Evolutionary conservation across 768 basidiomycete species (phyloP).

Genomic region (Collybia sordida): DNA sequence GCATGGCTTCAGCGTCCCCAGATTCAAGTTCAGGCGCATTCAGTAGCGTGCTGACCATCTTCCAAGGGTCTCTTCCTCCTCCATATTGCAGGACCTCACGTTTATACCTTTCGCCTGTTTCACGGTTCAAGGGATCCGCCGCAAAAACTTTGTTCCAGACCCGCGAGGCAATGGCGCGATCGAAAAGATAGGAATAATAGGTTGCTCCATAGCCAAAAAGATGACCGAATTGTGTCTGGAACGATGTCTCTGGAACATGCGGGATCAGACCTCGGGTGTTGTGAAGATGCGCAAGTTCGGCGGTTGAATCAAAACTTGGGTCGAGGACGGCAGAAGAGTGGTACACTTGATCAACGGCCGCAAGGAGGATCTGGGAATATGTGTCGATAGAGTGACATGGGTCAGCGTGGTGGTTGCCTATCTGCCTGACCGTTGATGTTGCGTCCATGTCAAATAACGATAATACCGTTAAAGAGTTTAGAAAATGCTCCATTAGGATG

Average conservation of each 20-base stretch:
- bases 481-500: slow-evolving; percentile 98
- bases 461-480: slow-evolving; percentile 80
- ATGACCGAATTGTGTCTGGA: slow-evolving; percentile 96
- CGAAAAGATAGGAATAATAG: slow-evolving; percentile 97
- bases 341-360: slow-evolving; percentile 85
- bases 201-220: slow-evolving; percentile 96
- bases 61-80: slow-evolving; percentile 93
- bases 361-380: slow-evolving; percentile 87
- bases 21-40: slow-evolving; percentile 58
- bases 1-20: slow-evolving; percentile 85
- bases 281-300: slow-evolving; percentile 57
- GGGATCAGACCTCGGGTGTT: slow-evolving; percentile 78
- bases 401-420: slow-evolving; percentile 69
- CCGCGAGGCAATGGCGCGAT: slow-evolving; percentile 92
- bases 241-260: slow-evolving; percentile 80
- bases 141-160: slow-evolving; percentile 82
- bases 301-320: slow-evolving; percentile 71
- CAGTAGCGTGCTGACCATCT: slow-evolving; percentile 78
- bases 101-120: slow-evolving; percentile 81
- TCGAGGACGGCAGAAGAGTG: slow-evolving; percentile 68
- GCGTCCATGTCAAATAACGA: slow-evolving; percentile 69
- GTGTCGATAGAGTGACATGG: slow-evolving; percentile 86
- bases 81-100: slow-evolving; percentile 74
- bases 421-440: slow-evolving; percentile 42
- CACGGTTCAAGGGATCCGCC: slow-evolving; percentile 63